These are phyloP conservation scores for Ceratocystis lukuohia DNA, from an alignment of 2,329 filamentous ascomycete genomes.

Conservation along the genomic window DNA sequence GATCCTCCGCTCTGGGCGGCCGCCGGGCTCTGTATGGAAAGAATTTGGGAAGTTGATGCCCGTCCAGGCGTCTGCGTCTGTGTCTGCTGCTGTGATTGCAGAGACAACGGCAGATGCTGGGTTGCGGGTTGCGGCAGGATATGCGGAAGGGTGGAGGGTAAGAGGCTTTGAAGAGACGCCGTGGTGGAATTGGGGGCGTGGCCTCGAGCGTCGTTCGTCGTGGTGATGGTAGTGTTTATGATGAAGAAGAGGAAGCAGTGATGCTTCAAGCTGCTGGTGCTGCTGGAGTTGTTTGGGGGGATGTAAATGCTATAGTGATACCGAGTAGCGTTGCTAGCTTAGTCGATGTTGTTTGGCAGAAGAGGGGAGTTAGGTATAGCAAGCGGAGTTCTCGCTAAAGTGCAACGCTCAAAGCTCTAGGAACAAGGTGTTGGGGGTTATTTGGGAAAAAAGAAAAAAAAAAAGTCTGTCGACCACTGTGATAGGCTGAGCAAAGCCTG, in stretches of 20 bases:
- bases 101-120: slow-evolving; percentile 20
- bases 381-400: neutral
- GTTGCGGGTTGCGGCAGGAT: slow-evolving; percentile 1
- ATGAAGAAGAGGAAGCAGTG: slow-evolving; percentile 5
- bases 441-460: too few relatives aligned
- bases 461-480: neutral
- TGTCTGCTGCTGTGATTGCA: slow-evolving; percentile 27
- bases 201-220: slow-evolving; percentile 7
- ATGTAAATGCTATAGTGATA: neutral
- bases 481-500: neutral
- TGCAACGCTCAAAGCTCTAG: neutral
- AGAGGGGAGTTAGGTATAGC: neutral
- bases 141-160: slow-evolving; percentile 8
- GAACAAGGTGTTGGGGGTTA: neutral
- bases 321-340: neutral
- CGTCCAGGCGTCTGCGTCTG: slow-evolving; percentile 32
- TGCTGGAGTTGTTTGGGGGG: neutral
- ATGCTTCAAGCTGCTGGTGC: neutral
- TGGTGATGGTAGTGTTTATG: slow-evolving; percentile 2
- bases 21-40: slow-evolving; percentile 49
- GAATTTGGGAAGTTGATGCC: slow-evolving; percentile 42
- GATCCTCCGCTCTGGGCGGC: slow-evolving; percentile 55
- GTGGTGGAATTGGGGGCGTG: slow-evolving; percentile 8
- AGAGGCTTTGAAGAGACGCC: slow-evolving; percentile 11
- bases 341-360: neutral